Conservation (phyloP, 2,329 filamentous ascomycete species). For the Alternaria ethzedia region DNA sequence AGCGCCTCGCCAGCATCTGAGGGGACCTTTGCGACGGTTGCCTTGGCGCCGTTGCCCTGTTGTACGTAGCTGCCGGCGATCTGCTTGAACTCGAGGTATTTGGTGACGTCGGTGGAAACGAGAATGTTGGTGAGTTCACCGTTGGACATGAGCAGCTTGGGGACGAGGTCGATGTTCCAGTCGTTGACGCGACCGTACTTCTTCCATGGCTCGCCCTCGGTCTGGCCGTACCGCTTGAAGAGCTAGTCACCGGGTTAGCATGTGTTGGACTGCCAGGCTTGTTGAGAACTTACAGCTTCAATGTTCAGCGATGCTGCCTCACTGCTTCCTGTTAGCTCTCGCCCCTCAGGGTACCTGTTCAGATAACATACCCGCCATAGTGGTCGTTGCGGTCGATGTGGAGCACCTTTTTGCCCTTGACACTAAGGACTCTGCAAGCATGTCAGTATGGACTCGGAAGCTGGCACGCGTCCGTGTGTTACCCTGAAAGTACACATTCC, state of each 20-base stretch:
- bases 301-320: slow-evolving; percentile 98
- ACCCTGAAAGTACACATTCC: slow-evolving; percentile 99
- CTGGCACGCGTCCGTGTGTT: slow-evolving; percentile 40
- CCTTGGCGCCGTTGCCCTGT: slow-evolving; percentile 80
- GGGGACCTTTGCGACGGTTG: slow-evolving; percentile 95
- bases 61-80: slow-evolving; percentile 97
- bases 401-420: slow-evolving; percentile 98
- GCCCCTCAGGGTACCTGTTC: slow-evolving; percentile 9
- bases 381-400: slow-evolving; percentile 99
- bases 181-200: slow-evolving; percentile 96
- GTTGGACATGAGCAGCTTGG: slow-evolving; percentile 98
- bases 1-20: slow-evolving; percentile 88
- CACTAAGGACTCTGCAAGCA: slow-evolving; percentile 79
- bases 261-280: slow-evolving; percentile 32
- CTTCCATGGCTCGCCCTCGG: slow-evolving; percentile 89
- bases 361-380: slow-evolving; percentile 83
- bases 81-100: slow-evolving; percentile 62
- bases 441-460: slow-evolving; percentile 19
- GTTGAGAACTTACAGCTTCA: slow-evolving; percentile 69
- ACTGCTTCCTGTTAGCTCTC: slow-evolving; percentile 55
- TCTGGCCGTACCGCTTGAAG: slow-evolving; percentile 96
- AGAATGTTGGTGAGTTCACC: slow-evolving; percentile 98
- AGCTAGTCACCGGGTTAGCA: slow-evolving; percentile 65
- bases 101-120: slow-evolving; percentile 81
- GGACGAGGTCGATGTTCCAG: slow-evolving; percentile 99